Evolutionary conservation across 352 stramenopile species (phyloP), one percentile per base, ranked within the genome.

Genomic region (Phytophthora ramorum): DNA sequence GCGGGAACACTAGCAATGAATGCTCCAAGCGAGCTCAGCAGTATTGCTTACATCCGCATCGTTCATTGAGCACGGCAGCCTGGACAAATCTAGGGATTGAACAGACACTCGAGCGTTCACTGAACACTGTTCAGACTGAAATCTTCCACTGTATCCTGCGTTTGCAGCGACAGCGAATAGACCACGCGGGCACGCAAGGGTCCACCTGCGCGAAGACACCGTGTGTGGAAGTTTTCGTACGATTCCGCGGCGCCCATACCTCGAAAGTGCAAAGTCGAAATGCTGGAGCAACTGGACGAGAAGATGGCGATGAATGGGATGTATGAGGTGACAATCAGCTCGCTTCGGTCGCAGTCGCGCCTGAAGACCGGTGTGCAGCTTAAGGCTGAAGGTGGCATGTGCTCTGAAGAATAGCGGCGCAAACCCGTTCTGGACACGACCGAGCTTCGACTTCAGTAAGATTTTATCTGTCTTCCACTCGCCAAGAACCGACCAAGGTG

Each of bases 221-320:
- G 26, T 24, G 22, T 24, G 22, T 24, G 22, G 22, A 24, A 24
- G 22, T 32, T 32, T 9, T 32, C 26, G 26, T 7, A 32, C 26
- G 4, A 32, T 7, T 32, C 26, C 2, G 4, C 26, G 26, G 26
- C 26, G 26, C 26, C 26, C 26, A 32, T 32, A 24, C 22, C 22
- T 24, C 22, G 22, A 24, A 63, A 58, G 14, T 37, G 48, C 26
- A 70, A 65, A 51, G 9, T 58, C 13, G 32, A 26, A 7, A 20
- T 66, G 30, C 48, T 70, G 17, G 45, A 60, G 17, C 20, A 70
- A 47, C 19, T 70, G 7, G 20, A 19, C 2, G 46, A 70, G 38
- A 55, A 70, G 12, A 65, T 70, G 63, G 47, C 35, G 19, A 51
- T 46, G 1, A 63, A 56, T 22, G 63, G 63, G 3, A 65, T 70